These are phyloP conservation scores for Cucurbita moschata DNA, from an alignment of 306 rosid genomes.

Conservation along the genomic window DNA sequence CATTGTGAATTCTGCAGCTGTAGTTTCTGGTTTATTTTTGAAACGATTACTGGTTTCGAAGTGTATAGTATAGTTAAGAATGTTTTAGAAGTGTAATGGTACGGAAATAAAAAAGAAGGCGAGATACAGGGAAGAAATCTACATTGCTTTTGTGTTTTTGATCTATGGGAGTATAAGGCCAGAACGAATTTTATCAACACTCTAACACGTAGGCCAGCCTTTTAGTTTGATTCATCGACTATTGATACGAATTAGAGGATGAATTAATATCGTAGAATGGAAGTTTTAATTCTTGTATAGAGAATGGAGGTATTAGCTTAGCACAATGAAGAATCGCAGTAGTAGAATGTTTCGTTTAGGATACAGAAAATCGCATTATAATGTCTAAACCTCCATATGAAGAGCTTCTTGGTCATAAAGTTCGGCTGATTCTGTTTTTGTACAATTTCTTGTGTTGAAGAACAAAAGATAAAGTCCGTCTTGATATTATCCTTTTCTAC, in stretches of 20 bases:
- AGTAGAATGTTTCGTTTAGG: neutral
- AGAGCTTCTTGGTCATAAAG: neutral
- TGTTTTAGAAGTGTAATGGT: neutral
- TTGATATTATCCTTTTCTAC: neutral
- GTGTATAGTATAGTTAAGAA: neutral
- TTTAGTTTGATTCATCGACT: neutral
- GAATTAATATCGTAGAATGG: neutral
- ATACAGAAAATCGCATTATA: neutral
- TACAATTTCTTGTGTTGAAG: neutral
- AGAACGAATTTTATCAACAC: neutral
- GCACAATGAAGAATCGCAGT: neutral
- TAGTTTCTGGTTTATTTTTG: neutral
- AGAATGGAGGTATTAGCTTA: neutral
- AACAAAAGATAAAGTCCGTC: neutral
- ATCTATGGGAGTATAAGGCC: neutral
- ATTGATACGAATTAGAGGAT: neutral
- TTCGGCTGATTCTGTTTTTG: neutral
- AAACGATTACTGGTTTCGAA: neutral
- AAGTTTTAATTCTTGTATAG: no score
- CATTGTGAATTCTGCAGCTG: neutral
- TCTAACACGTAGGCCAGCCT: neutral
- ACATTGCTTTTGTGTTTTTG: neutral
- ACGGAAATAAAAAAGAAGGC: neutral
- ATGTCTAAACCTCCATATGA: neutral
- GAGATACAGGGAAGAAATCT: neutral